phyloP scores from a whole-genome alignment of 2,329 filamentous ascomycete species.

The Triangularia verruculosa region DNA sequence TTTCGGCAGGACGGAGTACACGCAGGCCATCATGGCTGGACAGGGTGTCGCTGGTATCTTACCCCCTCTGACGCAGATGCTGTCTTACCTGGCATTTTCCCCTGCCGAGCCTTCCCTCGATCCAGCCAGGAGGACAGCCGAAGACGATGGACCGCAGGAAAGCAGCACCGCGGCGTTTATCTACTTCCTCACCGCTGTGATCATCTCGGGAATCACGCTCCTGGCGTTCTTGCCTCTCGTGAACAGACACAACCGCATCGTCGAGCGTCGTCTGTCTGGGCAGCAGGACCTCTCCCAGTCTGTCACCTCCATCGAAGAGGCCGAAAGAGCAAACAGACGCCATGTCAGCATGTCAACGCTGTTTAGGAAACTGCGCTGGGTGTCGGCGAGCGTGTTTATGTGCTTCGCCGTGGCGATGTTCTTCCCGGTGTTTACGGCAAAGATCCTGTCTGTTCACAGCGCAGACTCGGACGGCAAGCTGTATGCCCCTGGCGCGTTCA shows the following conservation, averaged over 20 bases:
- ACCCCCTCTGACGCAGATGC: constrained; percentile 81
- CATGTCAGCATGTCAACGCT: constrained; percentile 59
- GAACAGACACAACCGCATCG: constrained; percentile 53
- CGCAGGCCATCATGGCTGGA: constrained; percentile 92
- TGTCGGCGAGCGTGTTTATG: constrained; percentile 72
- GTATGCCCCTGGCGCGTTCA: constrained; percentile 73
- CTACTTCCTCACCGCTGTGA: constrained; percentile 87
- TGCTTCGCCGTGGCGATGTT: constrained; percentile 88
- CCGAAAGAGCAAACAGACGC: constrained; percentile 49
- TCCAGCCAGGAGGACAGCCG: constrained; percentile 12
- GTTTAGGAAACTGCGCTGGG: constrained; percentile 74
- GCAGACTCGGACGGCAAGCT: constrained; percentile 43
- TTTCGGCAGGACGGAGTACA: constrained; percentile 84
- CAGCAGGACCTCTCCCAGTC: constrained; percentile 45
- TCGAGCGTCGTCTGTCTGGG: constrained; percentile 48
- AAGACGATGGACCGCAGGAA: constrained; percentile 28
- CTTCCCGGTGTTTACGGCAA: constrained; percentile 85
- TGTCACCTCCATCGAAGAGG: constrained; percentile 50
- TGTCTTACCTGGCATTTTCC: constrained; percentile 68
- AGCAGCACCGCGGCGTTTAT: constrained; percentile 72
- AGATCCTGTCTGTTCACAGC: constrained; percentile 51
- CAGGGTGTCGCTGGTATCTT: constrained; percentile 90
- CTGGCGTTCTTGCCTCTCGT: constrained; percentile 73
- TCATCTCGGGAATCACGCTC: constrained; percentile 67
- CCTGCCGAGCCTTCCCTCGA: constrained; percentile 6